Percentiles rank a stretch among this genome's conserved stretches.
Conservation (phyloP, 805 yeast species). For the Candida coquimbonensis region DNA sequence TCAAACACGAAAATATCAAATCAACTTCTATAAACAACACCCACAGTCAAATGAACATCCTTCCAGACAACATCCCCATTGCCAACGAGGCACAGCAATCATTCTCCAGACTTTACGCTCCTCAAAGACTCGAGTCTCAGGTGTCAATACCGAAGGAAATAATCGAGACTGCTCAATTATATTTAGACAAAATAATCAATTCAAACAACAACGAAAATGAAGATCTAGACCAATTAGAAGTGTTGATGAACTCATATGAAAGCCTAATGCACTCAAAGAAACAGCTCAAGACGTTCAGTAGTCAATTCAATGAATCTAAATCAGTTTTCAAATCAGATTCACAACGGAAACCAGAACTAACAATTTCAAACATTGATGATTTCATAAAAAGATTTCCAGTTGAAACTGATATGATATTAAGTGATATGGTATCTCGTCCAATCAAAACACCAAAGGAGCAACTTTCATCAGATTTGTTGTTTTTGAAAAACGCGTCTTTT, state of each 20-base stretch:
- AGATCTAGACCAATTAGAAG: background rate
- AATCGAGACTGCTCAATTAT: background rate
- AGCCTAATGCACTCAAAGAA: slow-evolving; percentile 10
- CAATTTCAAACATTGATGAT: slow-evolving; percentile 7
- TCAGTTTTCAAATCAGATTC: background rate
- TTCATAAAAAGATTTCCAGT: background rate
- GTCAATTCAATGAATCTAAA: slow-evolving; percentile 12
- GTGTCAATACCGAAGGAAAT: background rate
- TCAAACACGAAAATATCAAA: background rate
- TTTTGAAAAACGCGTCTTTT: slow-evolving; percentile 36
- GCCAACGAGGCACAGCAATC: background rate
- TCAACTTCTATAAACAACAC: too few relatives aligned
- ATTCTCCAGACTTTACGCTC: background rate
- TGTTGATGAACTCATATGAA: slow-evolving; percentile 13
- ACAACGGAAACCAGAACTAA: slow-evolving; percentile 9
- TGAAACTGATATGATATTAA: background rate
- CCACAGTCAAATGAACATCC: background rate
- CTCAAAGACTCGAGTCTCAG: background rate
- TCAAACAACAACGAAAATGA: background rate
- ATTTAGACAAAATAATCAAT: background rate
- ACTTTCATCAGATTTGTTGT: background rate
- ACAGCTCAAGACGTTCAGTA: slow-evolving; percentile 10
- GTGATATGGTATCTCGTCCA: slow-evolving; percentile 1
- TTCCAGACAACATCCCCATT: background rate
- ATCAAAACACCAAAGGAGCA: background rate